Base-by-base conservation (phyloP, 805 yeast genomes). In the Candida caryicola region DNA sequence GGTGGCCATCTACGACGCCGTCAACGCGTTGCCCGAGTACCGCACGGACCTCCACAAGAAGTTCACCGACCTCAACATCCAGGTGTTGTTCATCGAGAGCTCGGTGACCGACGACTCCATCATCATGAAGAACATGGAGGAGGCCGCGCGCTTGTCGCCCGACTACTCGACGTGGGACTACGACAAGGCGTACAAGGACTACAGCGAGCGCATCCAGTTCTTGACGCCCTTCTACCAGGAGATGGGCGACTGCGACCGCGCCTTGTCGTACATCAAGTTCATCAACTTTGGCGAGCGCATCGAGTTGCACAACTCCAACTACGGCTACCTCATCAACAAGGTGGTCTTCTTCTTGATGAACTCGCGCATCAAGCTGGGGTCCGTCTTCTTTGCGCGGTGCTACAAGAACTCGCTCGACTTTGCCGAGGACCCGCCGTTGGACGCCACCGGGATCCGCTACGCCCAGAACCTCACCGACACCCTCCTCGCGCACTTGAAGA, bases 1-100 rank as follows among this genome's bases (percentile, higher is more conserved):
- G 64, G 87, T 93, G 23, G 99, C 95, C 4, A 86, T 93, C 16
- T 93, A 86, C 61, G 99, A 93, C 62, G 98, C 98, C 0, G 85
- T 93, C 35, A 93, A 93, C 58, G 95, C 93, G 4, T 66, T 83
- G 33, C 77, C 82, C 15, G 71, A 73, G 35, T 84, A 82, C 48
- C 73, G 99, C 49, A 51, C 70, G 5, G 75, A 73, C 21, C 62
- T 91, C 27, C 75, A 74, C 18, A 70, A 71, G 23, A 61, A 62
- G 41, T 79, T 91, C 50, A 64, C 68, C 5, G 64, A 67, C 31
- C 67, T 74, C 43, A 78, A 79, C 46, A 81, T 90, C 41, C 90
- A 85, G 59, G 83, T 84, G 18, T 60, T 93, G 37, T 93, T 90
- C 59, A 88, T 93, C 41, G 99, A 93, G 63, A 82, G 93, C 31